Evolutionary conservation across 768 basidiomycete species (phyloP).

Genomic region (Kwoniella pini): DNA sequence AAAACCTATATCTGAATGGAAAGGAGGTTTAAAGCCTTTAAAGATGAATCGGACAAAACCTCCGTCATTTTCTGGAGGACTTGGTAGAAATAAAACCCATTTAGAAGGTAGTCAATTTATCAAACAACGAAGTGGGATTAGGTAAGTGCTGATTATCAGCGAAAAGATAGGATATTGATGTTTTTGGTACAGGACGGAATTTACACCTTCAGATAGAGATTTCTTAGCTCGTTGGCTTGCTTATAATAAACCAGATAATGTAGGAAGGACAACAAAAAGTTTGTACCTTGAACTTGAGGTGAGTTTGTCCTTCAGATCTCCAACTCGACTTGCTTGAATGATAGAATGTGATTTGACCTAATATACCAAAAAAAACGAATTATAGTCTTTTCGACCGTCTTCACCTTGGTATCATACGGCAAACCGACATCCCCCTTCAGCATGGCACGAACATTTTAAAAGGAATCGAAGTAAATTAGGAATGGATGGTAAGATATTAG

Average conservation of each 20-base stretch:
- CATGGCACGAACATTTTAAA: conserved; percentile 29
- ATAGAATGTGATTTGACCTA: too few relatives aligned
- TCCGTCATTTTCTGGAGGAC: too few relatives aligned
- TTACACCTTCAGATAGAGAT: conserved; percentile 21
- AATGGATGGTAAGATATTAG: conserved; percentile 16
- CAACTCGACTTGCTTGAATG: too few relatives aligned
- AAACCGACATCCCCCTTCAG: conserved; percentile 14
- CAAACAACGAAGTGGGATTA: too few relatives aligned
- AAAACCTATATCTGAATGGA: too few relatives aligned
- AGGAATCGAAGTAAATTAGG: conserved; percentile 3
- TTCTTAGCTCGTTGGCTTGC: conserved; percentile 24
- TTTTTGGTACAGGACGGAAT: conserved; percentile 11
- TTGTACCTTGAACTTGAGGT: conserved; percentile 17
- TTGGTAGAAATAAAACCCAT: too few relatives aligned
- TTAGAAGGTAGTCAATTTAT: too few relatives aligned
- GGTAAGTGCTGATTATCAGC: background rate
- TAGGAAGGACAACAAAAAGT: conserved; percentile 17
- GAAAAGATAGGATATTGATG: background rate
- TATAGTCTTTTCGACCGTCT: background rate
- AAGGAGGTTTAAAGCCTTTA: too few relatives aligned
- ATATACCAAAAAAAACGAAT: too few relatives aligned
- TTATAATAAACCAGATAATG: conserved; percentile 4
- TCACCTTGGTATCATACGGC: conserved; percentile 5
- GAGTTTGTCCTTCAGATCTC: background rate
- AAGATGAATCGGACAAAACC: too few relatives aligned